Base-by-base conservation (phyloP, 2,329 filamentous ascomycete species). In the Diaporthe velutina region DNA sequence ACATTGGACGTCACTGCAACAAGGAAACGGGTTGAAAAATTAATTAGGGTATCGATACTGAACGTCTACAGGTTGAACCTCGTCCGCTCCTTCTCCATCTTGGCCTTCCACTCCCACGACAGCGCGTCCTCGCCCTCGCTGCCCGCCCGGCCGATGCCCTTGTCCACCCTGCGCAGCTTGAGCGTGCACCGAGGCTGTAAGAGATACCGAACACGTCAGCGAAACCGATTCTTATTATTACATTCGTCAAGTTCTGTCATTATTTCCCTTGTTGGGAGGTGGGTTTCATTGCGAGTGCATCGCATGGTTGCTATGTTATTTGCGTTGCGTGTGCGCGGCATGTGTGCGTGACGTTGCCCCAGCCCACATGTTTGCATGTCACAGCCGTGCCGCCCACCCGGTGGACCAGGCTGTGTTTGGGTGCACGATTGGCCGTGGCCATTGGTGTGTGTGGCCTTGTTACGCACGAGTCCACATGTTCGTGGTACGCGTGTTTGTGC, bases 41-140 rank as follows among this genome's bases (percentile, higher is more conserved):
- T 13, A n/a, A 52, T 38, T 38, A 40, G 64, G 64, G 64, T 68
- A 68, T 68, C 64, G 60, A 66, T 68, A 19, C 19, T 12, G 28
- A 54, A 8, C 13, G 1, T 22, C 80, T 89, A 98, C 82, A 99
- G 87, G 84, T 97, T 97, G 86, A 98, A 99, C 82, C 95, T 93
- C 78, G 96, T 98, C 80, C 97, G 90, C 81, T 94, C 89, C 88
- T 98, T 98, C 86, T 99, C 97, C 93, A 97, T 97, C 82, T 92
- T 92, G 15, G 94, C 93, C 86, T 98, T 97, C 97, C 97, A 99
- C 83, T 98, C 91, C 96, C 97, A 98, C 81, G 98, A 94, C 78
- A 95, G 90, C 50, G 95, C 95, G 83, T 93, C 86, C 83, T 91
- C 87, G 87, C 94, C 90, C 76, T 92, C 88, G 79, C 91, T 92